phyloP scores from a whole-genome alignment of 495 filamentous ascomycete species.

The Margaritispora aquatica region DNA sequence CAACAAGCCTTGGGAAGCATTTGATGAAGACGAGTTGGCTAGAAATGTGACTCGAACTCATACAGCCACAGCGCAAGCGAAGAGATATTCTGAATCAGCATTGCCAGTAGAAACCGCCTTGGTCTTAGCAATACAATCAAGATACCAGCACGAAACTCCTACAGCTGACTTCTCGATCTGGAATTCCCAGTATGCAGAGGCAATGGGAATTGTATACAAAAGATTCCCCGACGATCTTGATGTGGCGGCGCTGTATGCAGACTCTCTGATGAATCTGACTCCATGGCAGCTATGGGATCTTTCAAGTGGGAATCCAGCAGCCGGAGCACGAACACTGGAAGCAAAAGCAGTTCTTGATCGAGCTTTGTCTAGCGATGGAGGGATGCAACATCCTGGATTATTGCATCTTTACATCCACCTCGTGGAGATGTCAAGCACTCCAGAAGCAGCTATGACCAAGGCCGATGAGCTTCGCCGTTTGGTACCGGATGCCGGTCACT shows the following conservation, averaged over 20 bases:
- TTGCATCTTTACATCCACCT: constrained; percentile 68
- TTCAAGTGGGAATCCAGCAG: constrained; percentile 45
- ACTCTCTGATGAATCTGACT: constrained; percentile 62
- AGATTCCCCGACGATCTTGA: constrained; percentile 52
- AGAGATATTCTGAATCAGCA: constrained; percentile 24
- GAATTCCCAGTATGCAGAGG: constrained; percentile 52
- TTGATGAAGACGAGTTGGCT: constrained; percentile 52
- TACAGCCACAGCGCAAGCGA: constrained; percentile 36
- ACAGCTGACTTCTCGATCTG: constrained; percentile 40
- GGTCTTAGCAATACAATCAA: constrained; percentile 45
- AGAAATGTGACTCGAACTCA: constrained; percentile 38
- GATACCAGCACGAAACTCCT: constrained; percentile 42
- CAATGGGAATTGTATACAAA: constrained; percentile 52
- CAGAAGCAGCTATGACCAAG: constrained; percentile 48
- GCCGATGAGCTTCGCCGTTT: constrained; percentile 56
- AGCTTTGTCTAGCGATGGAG: constrained; percentile 36
- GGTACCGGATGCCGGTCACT: constrained; percentile 60
- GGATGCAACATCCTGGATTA: constrained; percentile 51
- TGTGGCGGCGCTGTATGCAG: constrained; percentile 54
- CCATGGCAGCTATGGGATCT: constrained; percentile 65
- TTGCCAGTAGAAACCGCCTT: constrained; percentile 48
- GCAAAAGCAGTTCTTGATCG: constrained; percentile 48
- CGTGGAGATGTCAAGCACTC: constrained; percentile 64
- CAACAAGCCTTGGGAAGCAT: constrained; percentile 66
- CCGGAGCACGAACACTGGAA: constrained; percentile 49